Base-by-base conservation (phyloP, 352 stramenopile genomes). In the Phytophthora agathidicida region DNA sequence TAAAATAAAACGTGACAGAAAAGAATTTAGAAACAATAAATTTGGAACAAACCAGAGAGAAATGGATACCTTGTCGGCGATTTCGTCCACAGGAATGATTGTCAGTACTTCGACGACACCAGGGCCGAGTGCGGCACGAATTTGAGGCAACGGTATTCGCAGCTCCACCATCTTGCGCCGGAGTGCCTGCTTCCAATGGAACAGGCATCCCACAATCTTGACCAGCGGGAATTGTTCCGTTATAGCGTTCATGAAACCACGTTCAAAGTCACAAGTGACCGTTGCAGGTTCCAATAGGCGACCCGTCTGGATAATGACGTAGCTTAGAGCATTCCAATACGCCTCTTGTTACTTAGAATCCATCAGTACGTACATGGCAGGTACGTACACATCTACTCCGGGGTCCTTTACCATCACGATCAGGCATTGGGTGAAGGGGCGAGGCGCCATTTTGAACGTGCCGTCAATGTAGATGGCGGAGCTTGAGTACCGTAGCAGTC, bases 381-480 rank as follows among this genome's bases (percentile, higher is more conserved):
- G 27, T 5, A 50, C 43, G 28, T 50, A 39, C 28, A 50, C 3
- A 14, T 50, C 16, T 7, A 39, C 28, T 5, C 31, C 31, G n/a
- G n/a, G 31, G 22, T 52, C 31, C 3, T 1, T 7, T 3, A 52
- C 44, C 44, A 42, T 52, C 28, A 52, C 17, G 13, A 42, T 42
- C 28, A 57, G 48, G 11, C 48, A 49, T 38, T 49, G 38, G 3
- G 37, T 13, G 27, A 58, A 47, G 2, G 49, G 26, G 5, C 2
- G 2, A 6, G 37, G 37, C 10, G 43, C 38, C 49, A 43, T 36
- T 35, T 43, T 58, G 20, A 58, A 49, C 19, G 49, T 49, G 5
- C 49, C 27, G 7, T 58, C 37, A 2, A 58, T 49, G 20, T 27
- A 58, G 5, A 49, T 6, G 6, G 37, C 16, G 11, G 19, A 13